A percentile compares a stretch with the other conserved stretches of the same genome.
Evolutionary conservation across 495 filamentous ascomycete species (phyloP).

Genomic region (Penicillium malachiteum): DNA sequence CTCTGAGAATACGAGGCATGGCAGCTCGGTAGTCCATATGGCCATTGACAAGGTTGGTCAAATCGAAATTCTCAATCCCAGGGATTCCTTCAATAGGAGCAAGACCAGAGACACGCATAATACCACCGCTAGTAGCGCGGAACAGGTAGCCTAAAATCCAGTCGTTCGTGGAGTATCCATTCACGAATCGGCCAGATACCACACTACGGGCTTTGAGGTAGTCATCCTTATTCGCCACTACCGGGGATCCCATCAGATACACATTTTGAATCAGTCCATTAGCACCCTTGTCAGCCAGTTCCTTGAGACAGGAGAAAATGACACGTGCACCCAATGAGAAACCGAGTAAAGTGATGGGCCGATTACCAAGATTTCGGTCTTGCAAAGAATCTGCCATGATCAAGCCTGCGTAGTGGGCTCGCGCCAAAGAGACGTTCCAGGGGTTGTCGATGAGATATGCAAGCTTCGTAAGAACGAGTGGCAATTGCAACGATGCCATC

Average conservation of each 20-base stretch:
- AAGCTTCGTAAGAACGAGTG: constrained; percentile 89
- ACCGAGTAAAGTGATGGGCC: constrained; percentile 92
- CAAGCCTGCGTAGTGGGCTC: constrained; percentile 83
- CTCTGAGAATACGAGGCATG: constrained; percentile 82
- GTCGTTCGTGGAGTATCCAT: constrained; percentile 90
- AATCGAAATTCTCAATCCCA: constrained; percentile 85
- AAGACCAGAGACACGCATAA: constrained; percentile 88
- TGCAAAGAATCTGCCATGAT: constrained; percentile 94
- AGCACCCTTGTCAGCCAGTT: constrained; percentile 85
- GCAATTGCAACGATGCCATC: constrained; percentile 92
- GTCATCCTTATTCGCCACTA: constrained; percentile 91
- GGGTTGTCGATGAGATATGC: constrained; percentile 98
- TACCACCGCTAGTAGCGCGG: constrained; percentile 88
- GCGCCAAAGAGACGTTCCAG: constrained; percentile 90
- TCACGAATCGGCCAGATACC: constrained; percentile 88
- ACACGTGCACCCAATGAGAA: constrained; percentile 92
- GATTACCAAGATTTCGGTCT: constrained; percentile 84
- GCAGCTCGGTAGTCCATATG: constrained; percentile 96
- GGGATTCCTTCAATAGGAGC: constrained; percentile 73
- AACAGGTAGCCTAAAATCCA: constrained; percentile 99
- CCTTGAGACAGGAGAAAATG: constrained; percentile 88
- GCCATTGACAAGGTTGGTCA: constrained; percentile 81
- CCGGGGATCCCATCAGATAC: constrained; percentile 87
- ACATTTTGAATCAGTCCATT: constrained; percentile 92
- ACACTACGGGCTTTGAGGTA: constrained; percentile 77